Evolutionary conservation across 768 basidiomycete species (phyloP).

Genomic region (Tylopilus subfusipes): DNA sequence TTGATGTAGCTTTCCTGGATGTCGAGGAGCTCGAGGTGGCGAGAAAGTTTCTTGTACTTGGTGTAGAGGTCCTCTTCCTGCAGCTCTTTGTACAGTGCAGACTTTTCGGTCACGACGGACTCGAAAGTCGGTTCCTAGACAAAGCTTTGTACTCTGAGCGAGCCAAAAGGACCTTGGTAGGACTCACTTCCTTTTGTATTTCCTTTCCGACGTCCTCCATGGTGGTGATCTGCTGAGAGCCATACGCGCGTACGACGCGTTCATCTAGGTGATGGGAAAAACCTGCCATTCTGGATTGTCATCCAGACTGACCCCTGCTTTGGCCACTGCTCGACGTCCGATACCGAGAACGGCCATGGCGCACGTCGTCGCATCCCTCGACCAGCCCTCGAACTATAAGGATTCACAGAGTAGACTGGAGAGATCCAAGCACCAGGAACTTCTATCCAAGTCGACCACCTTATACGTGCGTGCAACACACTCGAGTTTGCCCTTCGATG

Average conservation of each 20-base stretch:
- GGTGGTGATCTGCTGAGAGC: conserved; percentile 20
- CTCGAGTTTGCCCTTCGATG: conserved; percentile 16
- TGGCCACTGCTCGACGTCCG: not conserved
- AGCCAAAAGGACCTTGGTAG: conserved; percentile 1
- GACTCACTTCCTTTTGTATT: conserved; percentile 69
- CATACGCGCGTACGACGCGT: conserved; percentile 27
- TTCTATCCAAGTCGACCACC: conserved; percentile 82
- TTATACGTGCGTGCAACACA: conserved; percentile 67
- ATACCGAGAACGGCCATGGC: conserved; percentile 53
- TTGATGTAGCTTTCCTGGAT: conserved; percentile 97
- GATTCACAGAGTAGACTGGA: conserved; percentile 86
- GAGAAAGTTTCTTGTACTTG: conserved; percentile 94
- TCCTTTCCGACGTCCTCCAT: conserved; percentile 94
- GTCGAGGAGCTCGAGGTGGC: conserved; percentile 92
- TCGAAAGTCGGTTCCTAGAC: conserved; percentile 86
- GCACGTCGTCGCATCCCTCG: conserved; percentile 78
- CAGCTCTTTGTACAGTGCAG: conserved; percentile 79
- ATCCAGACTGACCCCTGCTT: not conserved
- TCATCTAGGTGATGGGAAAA: conserved; percentile 27
- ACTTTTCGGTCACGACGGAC: conserved; percentile 84
- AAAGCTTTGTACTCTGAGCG: not conserved
- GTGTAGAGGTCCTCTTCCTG: conserved; percentile 92
- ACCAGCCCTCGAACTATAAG: conserved; percentile 96
- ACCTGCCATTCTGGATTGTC: conserved; percentile 22
- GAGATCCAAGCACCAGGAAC: conserved; percentile 70